These are phyloP conservation scores for Ophiostoma populinum DNA, from an alignment of 2,329 filamentous ascomycete genomes.

Conservation along the genomic window DNA sequence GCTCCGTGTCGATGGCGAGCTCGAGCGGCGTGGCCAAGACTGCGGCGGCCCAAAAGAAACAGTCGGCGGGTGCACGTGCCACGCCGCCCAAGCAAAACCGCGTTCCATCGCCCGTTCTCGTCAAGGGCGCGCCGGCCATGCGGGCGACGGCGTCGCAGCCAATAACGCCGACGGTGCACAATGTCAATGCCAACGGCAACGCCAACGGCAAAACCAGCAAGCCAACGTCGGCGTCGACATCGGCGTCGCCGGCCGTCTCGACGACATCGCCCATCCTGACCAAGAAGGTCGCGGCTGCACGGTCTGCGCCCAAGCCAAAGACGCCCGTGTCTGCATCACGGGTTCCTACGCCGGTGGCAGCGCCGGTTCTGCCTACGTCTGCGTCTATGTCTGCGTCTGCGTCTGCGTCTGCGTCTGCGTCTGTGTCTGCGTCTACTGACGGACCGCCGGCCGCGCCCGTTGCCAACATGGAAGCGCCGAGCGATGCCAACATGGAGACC, in stretches of 20 bases:
- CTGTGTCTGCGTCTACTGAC: no score
- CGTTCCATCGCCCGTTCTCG: conserved; percentile 8
- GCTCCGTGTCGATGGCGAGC: neutral
- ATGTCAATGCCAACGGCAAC: neutral
- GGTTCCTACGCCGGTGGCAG: conserved; percentile 6
- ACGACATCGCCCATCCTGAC: conserved; percentile 12
- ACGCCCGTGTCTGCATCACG: conserved; percentile 13
- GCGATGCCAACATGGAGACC: conserved; percentile 7
- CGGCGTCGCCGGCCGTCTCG: conserved; percentile 7
- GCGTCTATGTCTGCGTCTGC: no score
- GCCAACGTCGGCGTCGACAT: conserved; percentile 6
- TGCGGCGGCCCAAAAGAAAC: neutral
- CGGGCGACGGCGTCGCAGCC: conserved; percentile 12
- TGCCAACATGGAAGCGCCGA: conserved; percentile 6
- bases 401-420: no score
- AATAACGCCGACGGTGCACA: conserved; percentile 1
- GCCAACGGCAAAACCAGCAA: conserved; percentile 10
- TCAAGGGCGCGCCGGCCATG: conserved; percentile 7
- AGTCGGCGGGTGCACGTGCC: no score
- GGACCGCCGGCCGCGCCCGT: conserved; percentile 11
- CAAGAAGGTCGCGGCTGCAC: conserved; percentile 2
- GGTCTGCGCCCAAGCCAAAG: conserved; percentile 4
- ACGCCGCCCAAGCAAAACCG: no score
- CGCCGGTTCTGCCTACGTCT: conserved; percentile 9
- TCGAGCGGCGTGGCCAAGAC: neutral